Evolutionary conservation across 495 filamentous ascomycete species (phyloP).

Genomic region (Hypoxylon crocopeplum): DNA sequence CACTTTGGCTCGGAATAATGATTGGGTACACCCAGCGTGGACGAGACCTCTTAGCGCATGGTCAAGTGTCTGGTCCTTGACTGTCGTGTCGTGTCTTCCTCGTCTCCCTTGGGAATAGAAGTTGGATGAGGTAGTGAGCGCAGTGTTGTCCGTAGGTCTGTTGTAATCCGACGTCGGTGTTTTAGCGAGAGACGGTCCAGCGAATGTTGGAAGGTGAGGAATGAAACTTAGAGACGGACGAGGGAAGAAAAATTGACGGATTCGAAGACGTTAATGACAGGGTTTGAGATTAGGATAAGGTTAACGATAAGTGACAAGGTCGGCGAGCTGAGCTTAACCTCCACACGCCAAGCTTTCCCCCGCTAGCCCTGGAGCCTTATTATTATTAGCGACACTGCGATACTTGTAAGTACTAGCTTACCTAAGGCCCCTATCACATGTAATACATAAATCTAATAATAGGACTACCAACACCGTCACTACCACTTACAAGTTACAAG

Average conservation of each 20-base stretch:
- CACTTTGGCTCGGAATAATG: conserved; percentile 10
- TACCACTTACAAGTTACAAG: too few relatives aligned
- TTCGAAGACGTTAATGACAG: too few relatives aligned
- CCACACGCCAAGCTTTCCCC: conserved; percentile 11
- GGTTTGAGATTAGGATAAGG: too few relatives aligned
- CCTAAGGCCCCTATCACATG: too few relatives aligned
- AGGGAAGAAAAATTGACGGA: neutral
- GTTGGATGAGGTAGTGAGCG: neutral
- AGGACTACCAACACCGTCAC: too few relatives aligned
- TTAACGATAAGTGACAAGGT: neutral
- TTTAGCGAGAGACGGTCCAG: conserved; percentile 3
- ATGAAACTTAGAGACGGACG: conserved; percentile 5
- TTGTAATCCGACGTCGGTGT: neutral
- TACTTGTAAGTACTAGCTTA: too few relatives aligned
- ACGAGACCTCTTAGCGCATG: conserved; percentile 27
- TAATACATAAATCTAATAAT: too few relatives aligned
- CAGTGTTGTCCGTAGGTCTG: neutral
- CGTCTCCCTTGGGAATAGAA: neutral
- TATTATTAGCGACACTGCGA: conserved; percentile 1
- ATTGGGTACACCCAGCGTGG: conserved; percentile 15
- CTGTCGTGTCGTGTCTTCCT: too few relatives aligned
- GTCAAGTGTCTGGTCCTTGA: conserved; percentile 1
- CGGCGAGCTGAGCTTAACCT: neutral
- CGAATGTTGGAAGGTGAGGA: neutral
- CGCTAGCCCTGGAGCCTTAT: conserved; percentile 23